phyloP scores from a whole-genome alignment of 768 basidiomycete genomes.

The Tricholoma sp. region DNA sequence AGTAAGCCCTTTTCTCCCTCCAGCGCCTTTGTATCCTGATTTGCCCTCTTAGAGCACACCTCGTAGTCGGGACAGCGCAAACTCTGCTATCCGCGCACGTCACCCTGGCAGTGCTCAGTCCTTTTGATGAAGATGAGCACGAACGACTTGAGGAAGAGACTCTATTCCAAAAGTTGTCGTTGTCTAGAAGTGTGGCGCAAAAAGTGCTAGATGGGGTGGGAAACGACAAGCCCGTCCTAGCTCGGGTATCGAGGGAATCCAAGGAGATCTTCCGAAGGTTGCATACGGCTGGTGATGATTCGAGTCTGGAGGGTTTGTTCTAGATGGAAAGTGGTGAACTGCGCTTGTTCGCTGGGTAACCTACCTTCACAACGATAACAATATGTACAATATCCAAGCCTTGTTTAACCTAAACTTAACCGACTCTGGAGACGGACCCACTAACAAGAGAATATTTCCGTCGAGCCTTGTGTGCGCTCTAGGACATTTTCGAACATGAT shows the following conservation, averaged over 20 bases:
- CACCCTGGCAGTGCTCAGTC: slow-evolving; percentile 51
- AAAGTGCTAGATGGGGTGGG: slow-evolving; percentile 68
- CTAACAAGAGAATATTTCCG: too few relatives aligned
- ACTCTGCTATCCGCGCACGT: slow-evolving; percentile 57
- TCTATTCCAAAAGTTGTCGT: slow-evolving; percentile 60
- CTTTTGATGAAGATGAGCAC: slow-evolving; percentile 41
- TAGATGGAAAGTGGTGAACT: slow-evolving; percentile 13
- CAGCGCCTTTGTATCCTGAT: slow-evolving; percentile 5
- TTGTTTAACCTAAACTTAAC: too few relatives aligned
- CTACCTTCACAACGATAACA: background rate
- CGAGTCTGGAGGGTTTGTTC: slow-evolving; percentile 41
- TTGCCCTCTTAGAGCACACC: slow-evolving; percentile 41
- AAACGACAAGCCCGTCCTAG: slow-evolving; percentile 65
- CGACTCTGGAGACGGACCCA: too few relatives aligned
- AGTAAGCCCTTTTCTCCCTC: slow-evolving; percentile 38
- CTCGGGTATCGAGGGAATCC: slow-evolving; percentile 79
- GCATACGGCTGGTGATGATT: slow-evolving; percentile 24
- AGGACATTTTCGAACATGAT: too few relatives aligned
- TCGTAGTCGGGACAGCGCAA: slow-evolving; percentile 63
- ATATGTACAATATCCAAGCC: too few relatives aligned
- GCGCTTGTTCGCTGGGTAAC: background rate
- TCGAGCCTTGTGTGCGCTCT: too few relatives aligned
- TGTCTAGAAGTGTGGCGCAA: slow-evolving; percentile 60
- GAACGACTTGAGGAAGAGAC: slow-evolving; percentile 22
- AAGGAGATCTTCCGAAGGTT: slow-evolving; percentile 58